Base-by-base conservation (phyloP, 257 asterid species). In the Jasminum sambac region DNA sequence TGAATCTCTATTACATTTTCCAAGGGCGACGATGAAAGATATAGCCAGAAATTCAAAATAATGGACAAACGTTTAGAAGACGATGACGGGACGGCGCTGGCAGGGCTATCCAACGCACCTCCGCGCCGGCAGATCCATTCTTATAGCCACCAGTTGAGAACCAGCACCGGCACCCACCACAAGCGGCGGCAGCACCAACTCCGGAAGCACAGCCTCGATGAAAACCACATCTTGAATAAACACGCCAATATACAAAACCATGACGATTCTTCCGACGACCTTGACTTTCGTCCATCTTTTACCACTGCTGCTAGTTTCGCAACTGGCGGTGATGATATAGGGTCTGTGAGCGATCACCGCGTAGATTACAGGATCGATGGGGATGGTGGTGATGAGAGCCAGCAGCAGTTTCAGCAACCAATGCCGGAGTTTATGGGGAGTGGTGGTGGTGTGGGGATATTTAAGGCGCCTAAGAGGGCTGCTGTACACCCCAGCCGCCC, bases 401-500 rank as follows among this genome's bases (percentile, higher is more conserved):
- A 78, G 74, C 71, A 66, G 43, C 44, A 25, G 71, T 73, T 75
- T n/a, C 80, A 73, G 41, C 92, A 85, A 64, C 70, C 96, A 0
- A n/a, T 89, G 87, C 85, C 88, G 57, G 96, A 89, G 77, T 87
- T 89, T 46, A 71, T 68, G 74, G 94, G 84, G n/a, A 60, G 70
- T 14, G 91, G 88, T 2, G 96, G 91, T 16, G 89, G 91, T 1
- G 73, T 68, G 4, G 96, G 91, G 21, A 81, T 80, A 37, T 87
- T 85, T 48, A 87, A 77, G 85, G 96, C 85, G 40, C 96, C 96
- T 10, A 80, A 69, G 25, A 78, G 94, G 62, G 89, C 91, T 8
- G 82, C 94, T 1, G 89, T 89, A 12, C 85, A 87, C 78, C 93
- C 96, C 34, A 67, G 66, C 63, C 85, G 96, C 11, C 93, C 96